A percentile compares a stretch with the other conserved stretches of the same genome.
Evolutionary conservation across 1,284 basidiomycete species (phyloP).

Genomic region (Apiotrichum gamsii): DNA sequence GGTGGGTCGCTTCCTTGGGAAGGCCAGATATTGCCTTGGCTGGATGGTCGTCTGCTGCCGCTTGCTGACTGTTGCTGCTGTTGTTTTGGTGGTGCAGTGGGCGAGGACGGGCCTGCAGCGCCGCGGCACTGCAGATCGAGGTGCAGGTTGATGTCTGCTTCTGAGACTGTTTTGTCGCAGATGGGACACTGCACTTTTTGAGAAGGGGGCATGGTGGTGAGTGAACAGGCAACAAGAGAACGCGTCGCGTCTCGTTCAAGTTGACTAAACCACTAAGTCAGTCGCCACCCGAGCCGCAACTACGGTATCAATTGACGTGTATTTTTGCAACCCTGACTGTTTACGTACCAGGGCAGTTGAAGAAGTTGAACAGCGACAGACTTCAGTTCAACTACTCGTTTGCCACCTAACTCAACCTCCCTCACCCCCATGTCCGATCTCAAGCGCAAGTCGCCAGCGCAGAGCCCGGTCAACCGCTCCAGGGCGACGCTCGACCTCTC

Average conservation of each 20-base stretch:
- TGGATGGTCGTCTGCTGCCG: not conserved
- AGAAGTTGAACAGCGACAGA: too few species aligned
- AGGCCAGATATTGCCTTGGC: not conserved
- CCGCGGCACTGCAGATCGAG: constrained; percentile 42
- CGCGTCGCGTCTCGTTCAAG: not conserved
- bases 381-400: too few species aligned
- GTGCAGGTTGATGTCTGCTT: constrained; percentile 44
- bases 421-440: not conserved
- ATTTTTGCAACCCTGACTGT: too few species aligned
- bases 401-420: too few species aligned
- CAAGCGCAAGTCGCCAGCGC: constrained; percentile 1
- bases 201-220: not conserved
- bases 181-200: constrained; percentile 40
- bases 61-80: not conserved
- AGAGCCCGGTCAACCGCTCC: not conserved
- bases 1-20: not conserved
- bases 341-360: too few species aligned
- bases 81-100: not conserved
- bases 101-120: constrained; percentile 9
- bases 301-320: too few species aligned
- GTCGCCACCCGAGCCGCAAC: too few species aligned
- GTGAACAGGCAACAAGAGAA: too few species aligned
- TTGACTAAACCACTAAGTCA: too few species aligned
- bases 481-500: too few species aligned
- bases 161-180: constrained; percentile 33